Conservation (phyloP, 2,329 filamentous ascomycete genomes). For the Aspergillus fumigatiaffinis region DNA sequence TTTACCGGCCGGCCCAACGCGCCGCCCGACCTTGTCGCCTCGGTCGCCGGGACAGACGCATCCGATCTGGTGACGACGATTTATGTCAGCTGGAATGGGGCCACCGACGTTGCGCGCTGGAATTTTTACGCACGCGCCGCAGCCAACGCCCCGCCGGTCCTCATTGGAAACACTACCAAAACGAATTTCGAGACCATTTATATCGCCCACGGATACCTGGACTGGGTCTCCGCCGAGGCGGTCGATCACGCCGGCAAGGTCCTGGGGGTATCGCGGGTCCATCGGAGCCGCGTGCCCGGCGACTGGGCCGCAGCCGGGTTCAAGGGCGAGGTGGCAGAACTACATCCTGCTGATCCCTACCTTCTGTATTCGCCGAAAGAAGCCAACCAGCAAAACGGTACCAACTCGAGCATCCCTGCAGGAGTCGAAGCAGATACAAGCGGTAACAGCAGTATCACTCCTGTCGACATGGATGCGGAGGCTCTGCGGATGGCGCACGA, state of each 20-base stretch:
- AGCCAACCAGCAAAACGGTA: not conserved
- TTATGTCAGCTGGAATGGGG: constrained; percentile 37
- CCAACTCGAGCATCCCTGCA: not conserved
- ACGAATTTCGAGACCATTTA: constrained; percentile 33
- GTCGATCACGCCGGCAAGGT: constrained; percentile 18
- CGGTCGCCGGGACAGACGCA: constrained; percentile 23
- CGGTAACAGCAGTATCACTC: not conserved
- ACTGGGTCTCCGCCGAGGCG: constrained; percentile 26
- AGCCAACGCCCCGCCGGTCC: constrained; percentile 19
- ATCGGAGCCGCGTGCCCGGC: constrained; percentile 9
- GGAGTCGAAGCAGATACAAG: not conserved
- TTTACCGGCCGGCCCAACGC: constrained; percentile 30
- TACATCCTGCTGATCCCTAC: constrained; percentile 4
- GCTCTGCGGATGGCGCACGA: not conserved
- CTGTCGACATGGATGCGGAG: not conserved
- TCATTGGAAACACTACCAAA: constrained; percentile 23
- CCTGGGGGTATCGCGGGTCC: constrained; percentile 16
- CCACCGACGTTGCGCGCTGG: constrained; percentile 35
- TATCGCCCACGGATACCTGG: constrained; percentile 22
- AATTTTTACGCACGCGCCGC: constrained; percentile 29
- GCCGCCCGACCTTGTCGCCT: constrained; percentile 28
- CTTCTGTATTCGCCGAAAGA: not conserved
- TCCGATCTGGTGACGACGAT: constrained; percentile 25
- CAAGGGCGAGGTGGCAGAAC: not conserved
- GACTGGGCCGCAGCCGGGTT: constrained; percentile 13